A percentile compares a stretch with the other conserved stretches of the same genome.
These are phyloP conservation scores for Elsinoe fawcettii DNA, from an alignment of 2,329 filamentous ascomycete species.

Conservation along the genomic window DNA sequence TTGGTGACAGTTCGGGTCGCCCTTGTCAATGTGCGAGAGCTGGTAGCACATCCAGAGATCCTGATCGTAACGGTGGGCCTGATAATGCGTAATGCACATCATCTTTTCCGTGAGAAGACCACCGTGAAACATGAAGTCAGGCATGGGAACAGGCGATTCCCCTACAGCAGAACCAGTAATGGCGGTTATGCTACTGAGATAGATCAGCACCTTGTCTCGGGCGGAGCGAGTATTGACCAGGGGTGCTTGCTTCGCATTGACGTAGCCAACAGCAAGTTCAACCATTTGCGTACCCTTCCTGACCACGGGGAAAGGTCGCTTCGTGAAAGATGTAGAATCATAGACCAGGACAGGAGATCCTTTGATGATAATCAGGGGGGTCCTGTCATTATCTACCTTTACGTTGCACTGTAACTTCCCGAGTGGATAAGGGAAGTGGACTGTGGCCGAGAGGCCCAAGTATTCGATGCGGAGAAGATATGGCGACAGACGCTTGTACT, in stretches of 20 bases:
- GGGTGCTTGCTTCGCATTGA: too few species aligned
- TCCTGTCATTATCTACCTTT: not conserved
- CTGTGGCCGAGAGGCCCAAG: not conserved
- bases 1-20: too few species aligned
- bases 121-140: not conserved
- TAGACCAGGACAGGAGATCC: not conserved
- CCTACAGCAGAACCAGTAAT: not conserved
- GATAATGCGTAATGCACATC: too few species aligned
- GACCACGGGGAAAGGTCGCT: not conserved
- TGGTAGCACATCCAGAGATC: too few species aligned
- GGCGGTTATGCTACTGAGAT: not conserved
- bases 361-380: not conserved
- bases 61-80: too few species aligned
- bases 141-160: not conserved
- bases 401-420: not conserved
- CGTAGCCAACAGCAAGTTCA: not conserved
- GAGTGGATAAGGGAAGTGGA: not conserved
- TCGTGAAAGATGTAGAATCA: not conserved
- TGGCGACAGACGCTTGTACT: not conserved
- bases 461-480: not conserved
- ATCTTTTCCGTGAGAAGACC: not conserved
- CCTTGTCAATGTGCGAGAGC: too few species aligned
- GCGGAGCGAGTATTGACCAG: too few species aligned
- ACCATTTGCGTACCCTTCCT: not conserved
- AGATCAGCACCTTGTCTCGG: not conserved